Conservation (phyloP, 2,329 filamentous ascomycete genomes). For the Exophiala sp. region DNA sequence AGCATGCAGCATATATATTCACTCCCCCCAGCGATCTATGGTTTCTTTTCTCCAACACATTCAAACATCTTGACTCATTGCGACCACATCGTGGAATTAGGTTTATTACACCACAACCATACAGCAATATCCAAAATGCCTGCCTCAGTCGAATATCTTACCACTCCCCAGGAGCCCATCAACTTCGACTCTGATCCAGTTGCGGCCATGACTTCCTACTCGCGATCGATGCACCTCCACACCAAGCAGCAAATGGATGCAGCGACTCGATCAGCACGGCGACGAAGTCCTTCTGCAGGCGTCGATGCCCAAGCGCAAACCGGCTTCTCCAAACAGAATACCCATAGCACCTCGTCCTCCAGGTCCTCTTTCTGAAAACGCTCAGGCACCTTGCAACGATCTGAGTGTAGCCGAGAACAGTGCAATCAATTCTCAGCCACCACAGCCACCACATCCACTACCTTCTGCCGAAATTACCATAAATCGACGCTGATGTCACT, state of each 20-base stretch:
- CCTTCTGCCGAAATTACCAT: background rate
- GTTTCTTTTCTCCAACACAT: background rate
- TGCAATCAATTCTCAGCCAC: background rate
- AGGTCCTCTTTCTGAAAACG: slow-evolving; percentile 22
- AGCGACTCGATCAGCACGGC: slow-evolving; percentile 44
- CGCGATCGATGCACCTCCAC: slow-evolving; percentile 58
- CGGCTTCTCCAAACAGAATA: slow-evolving; percentile 13
- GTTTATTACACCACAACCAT: too few relatives aligned
- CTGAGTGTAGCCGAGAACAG: too few relatives aligned
- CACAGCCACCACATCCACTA: background rate
- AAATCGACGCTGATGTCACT: background rate
- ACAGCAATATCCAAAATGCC: slow-evolving; percentile 20
- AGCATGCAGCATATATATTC: slow-evolving; percentile 7
- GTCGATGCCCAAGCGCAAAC: slow-evolving; percentile 20
- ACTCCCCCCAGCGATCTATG: background rate
- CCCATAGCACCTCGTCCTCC: slow-evolving; percentile 24
- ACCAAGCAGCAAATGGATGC: slow-evolving; percentile 61
- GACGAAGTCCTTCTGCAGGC: slow-evolving; percentile 28
- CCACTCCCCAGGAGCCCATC: slow-evolving; percentile 13
- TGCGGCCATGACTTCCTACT: slow-evolving; percentile 40
- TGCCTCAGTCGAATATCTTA: slow-evolving; percentile 27
- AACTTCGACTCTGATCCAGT: slow-evolving; percentile 27
- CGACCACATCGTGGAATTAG: too few relatives aligned
- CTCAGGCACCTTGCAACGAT: background rate
- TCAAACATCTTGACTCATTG: background rate